A percentile compares a stretch with the other conserved stretches of the same genome.
These are phyloP conservation scores for Sphenostylis stenocarpa DNA, from an alignment of 306 rosid genomes.

Conservation along the genomic window DNA sequence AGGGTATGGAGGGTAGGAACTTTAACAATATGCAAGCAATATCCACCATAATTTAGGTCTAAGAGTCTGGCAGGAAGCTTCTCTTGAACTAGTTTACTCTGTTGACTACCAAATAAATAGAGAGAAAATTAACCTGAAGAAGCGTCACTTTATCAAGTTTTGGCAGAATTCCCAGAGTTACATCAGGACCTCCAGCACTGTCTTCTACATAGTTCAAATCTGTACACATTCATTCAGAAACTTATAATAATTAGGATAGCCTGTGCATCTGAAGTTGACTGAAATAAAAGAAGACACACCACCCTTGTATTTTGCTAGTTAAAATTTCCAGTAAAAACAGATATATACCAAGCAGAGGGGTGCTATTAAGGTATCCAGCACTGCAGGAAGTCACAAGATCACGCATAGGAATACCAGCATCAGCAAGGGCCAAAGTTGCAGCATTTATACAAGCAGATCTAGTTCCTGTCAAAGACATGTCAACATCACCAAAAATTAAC, in stretches of 20 bases:
- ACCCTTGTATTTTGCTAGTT: neutral
- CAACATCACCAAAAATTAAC: conserved; percentile 22
- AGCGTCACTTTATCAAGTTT: conserved; percentile 87
- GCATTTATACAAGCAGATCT: conserved; percentile 97
- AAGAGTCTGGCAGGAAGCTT: neutral
- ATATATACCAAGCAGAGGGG: conserved; percentile 75
- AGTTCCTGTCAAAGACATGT: conserved; percentile 58
- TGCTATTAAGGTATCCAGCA: conserved; percentile 88
- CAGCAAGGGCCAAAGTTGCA: conserved; percentile 93
- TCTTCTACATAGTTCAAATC: conserved; percentile 93
- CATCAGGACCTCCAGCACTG: conserved; percentile 98
- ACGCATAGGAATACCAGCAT: conserved; percentile 94
- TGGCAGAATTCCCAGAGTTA: conserved; percentile 79
- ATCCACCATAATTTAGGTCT: neutral
- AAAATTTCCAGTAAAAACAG: conserved; percentile 17
- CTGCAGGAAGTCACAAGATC: conserved; percentile 94
- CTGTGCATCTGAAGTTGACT: neutral
- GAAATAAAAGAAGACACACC: conserved; percentile 3
- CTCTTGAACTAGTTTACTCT: neutral
- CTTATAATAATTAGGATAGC: neutral
- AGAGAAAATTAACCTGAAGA: conserved; percentile 63
- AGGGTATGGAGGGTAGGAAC: neutral
- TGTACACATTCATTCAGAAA: conserved; percentile 39
- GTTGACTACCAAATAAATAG: conserved; percentile 10
- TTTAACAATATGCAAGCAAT: neutral